phyloP scores from a whole-genome alignment of 2,329 filamentous ascomycete species.

The Colletotrichum ledebouriae region DNA sequence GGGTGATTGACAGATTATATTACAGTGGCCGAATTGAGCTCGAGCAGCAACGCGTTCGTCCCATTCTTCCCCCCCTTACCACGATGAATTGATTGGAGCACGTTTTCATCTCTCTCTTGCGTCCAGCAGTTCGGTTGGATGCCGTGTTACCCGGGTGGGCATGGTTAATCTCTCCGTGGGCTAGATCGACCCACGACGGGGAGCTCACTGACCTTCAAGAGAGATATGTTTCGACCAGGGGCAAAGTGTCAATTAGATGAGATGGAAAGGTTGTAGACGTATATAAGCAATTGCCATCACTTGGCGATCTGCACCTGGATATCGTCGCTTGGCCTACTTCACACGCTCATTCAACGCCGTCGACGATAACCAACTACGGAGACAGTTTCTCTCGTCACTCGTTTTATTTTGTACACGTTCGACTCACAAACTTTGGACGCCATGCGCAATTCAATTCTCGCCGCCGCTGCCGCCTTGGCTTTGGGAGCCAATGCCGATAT shows the following conservation, averaged over 20 bases:
- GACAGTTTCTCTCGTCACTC: slow-evolving; percentile 22
- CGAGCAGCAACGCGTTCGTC: background rate
- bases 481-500: slow-evolving; percentile 29
- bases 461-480: slow-evolving; percentile 11
- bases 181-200: slow-evolving; percentile 15
- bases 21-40: background rate
- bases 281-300: background rate
- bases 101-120: slow-evolving; percentile 13
- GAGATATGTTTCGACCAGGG: background rate
- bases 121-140: slow-evolving; percentile 6
- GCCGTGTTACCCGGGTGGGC: slow-evolving; percentile 20
- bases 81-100: background rate
- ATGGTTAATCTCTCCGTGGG: slow-evolving; percentile 7
- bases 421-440: background rate
- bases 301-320: slow-evolving; percentile 6
- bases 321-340: background rate
- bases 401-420: slow-evolving; percentile 4
- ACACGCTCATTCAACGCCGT: background rate
- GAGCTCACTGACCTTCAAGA: background rate
- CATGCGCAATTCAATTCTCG: slow-evolving; percentile 22
- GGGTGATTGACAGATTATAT: background rate
- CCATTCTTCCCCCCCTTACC: slow-evolving; percentile 1
- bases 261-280: background rate
- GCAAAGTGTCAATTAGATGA: slow-evolving; percentile 11
- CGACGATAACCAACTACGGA: slow-evolving; percentile 1